Conservation (phyloP, 2,329 filamentous ascomycete genomes). For the Botrytis squamosa region DNA sequence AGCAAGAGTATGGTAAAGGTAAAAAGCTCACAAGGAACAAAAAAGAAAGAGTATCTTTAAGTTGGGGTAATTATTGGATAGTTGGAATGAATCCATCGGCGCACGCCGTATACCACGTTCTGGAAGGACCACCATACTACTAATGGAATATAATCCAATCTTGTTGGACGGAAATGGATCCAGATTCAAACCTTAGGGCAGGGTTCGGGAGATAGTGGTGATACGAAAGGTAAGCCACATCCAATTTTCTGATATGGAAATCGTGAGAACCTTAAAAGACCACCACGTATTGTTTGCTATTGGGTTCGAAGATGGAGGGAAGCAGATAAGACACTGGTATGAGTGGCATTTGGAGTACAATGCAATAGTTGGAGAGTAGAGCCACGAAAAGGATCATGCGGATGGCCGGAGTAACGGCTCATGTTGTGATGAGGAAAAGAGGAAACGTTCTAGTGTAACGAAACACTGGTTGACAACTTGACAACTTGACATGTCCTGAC, state of each 20-base stretch:
- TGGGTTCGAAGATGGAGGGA: not conserved
- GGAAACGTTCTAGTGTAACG: constrained; percentile 6
- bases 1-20: not conserved
- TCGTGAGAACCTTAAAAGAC: not conserved
- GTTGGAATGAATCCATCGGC: constrained; percentile 5
- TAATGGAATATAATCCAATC: not conserved
- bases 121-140: not conserved
- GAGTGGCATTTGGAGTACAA: constrained; percentile 5
- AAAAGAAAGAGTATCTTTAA: not conserved
- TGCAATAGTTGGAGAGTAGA: not conserved
- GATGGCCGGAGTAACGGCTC: constrained; percentile 12
- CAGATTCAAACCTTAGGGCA: not conserved
- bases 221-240: constrained; percentile 10
- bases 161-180: not conserved
- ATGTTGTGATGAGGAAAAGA: constrained; percentile 11
- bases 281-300: not conserved
- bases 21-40: not conserved
- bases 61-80: constrained; percentile 4
- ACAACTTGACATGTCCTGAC: not conserved
- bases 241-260: constrained; percentile 5
- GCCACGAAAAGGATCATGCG: constrained; percentile 21
- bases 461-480: not conserved
- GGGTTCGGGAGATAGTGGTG: constrained; percentile 3
- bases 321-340: not conserved
- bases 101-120: constrained; percentile 17